Base-by-base conservation (phyloP, 805 yeast species). In the Candida endomychidarum region DNA sequence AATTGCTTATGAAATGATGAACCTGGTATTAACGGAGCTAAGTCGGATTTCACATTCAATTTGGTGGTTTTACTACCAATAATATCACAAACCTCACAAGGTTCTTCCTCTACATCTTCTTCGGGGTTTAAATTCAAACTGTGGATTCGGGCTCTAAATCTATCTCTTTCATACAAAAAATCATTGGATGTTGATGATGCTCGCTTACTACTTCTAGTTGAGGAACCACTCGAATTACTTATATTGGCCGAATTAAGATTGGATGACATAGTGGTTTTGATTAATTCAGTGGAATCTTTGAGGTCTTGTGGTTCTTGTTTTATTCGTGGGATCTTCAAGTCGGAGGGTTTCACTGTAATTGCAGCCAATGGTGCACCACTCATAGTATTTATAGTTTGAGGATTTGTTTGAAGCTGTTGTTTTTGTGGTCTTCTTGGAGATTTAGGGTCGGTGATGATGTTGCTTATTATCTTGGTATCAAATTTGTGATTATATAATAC, bases 101-200 rank as follows among this genome's bases (percentile, higher is more conserved):
- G 35, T 12, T 34, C 45, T 23, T 45, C 40, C 11, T 25, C 22
- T 23, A 29, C 18, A 25, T 41, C 20, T 25, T 43, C 39, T 14
- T 35, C 37, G 8, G 43, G 27, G 9, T 29, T 49, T 15, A 40
- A 40, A 42, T 68, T 68, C 41, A 68, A 53, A 15, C 58, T 55
- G 37, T 58, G 61, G 20, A 64, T 48, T 16, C 74, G 53, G 9
- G 72, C 73, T 28, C 70, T 49, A 40, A 67, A 67, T 25, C 74
- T 48, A 43, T 67, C 74, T 21, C 74, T 50, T 45, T 69, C 74
- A 47, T 62, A 61, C 5, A 59, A 24, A 15, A 58, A 50, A 45
- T 68, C 74, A 44, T 67, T 67, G 10, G 72, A 66, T 11, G 68
- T 43, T 2, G 73, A 67, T 2, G 65, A 57, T 1, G 72, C 58